A percentile compares a stretch with the other conserved stretches of the same genome.
Conservation (phyloP, 2,329 filamentous ascomycete species). For the Alternaria sp. region DNA sequence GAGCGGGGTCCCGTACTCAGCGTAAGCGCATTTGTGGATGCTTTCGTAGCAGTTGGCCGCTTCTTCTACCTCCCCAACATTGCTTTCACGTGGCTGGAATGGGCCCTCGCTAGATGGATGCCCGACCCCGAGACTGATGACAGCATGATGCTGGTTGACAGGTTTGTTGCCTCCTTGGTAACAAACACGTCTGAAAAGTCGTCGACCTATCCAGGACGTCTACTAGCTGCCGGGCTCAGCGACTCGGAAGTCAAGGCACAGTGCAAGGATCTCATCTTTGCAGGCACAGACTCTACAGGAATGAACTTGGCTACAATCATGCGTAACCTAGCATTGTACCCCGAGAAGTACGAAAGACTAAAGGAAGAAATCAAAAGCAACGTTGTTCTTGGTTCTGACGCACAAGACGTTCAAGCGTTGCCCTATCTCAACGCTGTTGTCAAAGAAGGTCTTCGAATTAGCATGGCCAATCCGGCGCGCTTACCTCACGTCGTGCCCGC, state of each 20-base stretch:
- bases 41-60: constrained; percentile 63
- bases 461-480: constrained; percentile 51
- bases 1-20: constrained; percentile 49
- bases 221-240: constrained; percentile 57
- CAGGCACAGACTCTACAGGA: constrained; percentile 42
- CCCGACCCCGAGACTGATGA: constrained; percentile 45
- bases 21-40: constrained; percentile 63
- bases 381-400: constrained; percentile 14
- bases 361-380: constrained; percentile 34
- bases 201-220: constrained; percentile 59
- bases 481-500: constrained; percentile 42
- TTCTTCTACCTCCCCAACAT: constrained; percentile 63
- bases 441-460: constrained; percentile 57
- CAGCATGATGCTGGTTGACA: constrained; percentile 54
- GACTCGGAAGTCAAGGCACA: constrained; percentile 59
- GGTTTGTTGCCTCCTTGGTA: constrained; percentile 55
- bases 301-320: constrained; percentile 42
- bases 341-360: constrained; percentile 31
- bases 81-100: constrained; percentile 54
- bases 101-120: constrained; percentile 47
- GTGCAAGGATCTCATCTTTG: constrained; percentile 60
- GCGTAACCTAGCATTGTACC: constrained; percentile 29
- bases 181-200: constrained; percentile 43
- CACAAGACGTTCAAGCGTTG: constrained; percentile 39
- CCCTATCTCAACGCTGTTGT: constrained; percentile 59